Base-by-base conservation (phyloP, 805 yeast genomes). In the Zygosaccharomyces bisporus region DNA sequence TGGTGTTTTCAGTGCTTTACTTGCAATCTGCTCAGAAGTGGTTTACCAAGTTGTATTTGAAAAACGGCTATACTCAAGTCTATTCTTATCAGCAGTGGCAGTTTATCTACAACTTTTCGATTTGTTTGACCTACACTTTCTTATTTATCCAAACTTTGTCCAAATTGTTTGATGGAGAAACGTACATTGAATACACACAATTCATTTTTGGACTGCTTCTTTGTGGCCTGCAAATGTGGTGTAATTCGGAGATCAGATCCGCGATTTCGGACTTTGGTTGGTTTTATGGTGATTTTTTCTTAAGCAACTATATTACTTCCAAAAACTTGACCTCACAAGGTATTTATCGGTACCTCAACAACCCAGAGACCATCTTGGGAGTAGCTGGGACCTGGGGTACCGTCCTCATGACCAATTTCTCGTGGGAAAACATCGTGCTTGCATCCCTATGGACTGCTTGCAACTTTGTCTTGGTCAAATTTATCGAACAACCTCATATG, bases 281-380 rank as follows among this genome's bases (percentile, higher is more conserved):
- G 93, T 86, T 85, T 56, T 86, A 82, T 61, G 95, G 95, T 45
- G 95, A 86, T 62, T 86, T 86, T 64, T 86, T 85, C 64, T 67
- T 83, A 46, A 79, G 84, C 29, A 75, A 72, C 41, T 68, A 75
- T 14, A 66, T 73, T 16, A 70, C 69, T 18, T 71, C 70, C 44
- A 65, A 75, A 6, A 70, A 71, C 51, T 70, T 86, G 53, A 80
- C 90, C 0, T 82, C 82, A 50, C 83, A 86, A 25, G 95, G 95
- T 39, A 85, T 86, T 31, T 86, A 86, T 60, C 76, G 91, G 52
- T 86, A 84, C 62, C 72, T 86, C 58, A 86, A 86, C 60, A 83
- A 86, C 57, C 95, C 95, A 7, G 95, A 86, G 60, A 82, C 87
- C 52, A 64, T 86, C 12, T 73, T 84, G 46, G 91, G 95, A 9